Base-by-base conservation (phyloP, 164 flowering plant genomes). In the Vitis amurensis region DNA sequence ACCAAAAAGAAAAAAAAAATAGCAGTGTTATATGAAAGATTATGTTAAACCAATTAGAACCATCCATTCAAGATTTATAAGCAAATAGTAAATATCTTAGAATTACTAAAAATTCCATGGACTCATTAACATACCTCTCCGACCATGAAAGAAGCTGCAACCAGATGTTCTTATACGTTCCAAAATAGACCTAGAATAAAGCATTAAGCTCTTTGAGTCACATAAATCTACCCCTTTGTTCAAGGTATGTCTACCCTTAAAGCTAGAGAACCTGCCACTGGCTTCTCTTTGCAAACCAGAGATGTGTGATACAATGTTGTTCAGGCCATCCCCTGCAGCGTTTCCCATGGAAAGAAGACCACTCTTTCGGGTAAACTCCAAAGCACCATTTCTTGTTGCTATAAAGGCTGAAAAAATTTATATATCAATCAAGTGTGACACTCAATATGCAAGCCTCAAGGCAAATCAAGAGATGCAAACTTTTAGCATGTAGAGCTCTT, bases 301-400 rank as follows among this genome's bases (percentile, higher is more conserved):
- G 49, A 84, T 16, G 49, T 50, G 57, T 8, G 82, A 72, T 53
- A 72, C 76, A 71, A 84, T 15, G 15, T 58, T 69, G 64, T 71
- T 85, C 90, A 85, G 82, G 56, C 84, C 77, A 69, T 71, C 77
- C 44, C 73, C 77, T 2, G 66, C 70, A 61, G 66, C 30, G 29
- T 69, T 71, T 72, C 31, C 79, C 52, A 63, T 63, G 19, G 73
- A 67, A 53, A 73, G 69, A 68, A 79, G 67, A 59, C 77, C 77
- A 59, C 66, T 57, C 1, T 74, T 71, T 64, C 61, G 65, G 31
- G 76, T 75, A 49, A 82, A 37, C 55, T 71, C 79, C 69, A 69
- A 7, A 15, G 77, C 79, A 51, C 80, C 61, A 59, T 68, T 77
- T 71, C 75, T 79, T 47, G 85, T 67, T n/a, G 82, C 79, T 77